Conservation (phyloP, 1,139 yeast genomes). For the Pneumocystis jirovecii region DNA sequence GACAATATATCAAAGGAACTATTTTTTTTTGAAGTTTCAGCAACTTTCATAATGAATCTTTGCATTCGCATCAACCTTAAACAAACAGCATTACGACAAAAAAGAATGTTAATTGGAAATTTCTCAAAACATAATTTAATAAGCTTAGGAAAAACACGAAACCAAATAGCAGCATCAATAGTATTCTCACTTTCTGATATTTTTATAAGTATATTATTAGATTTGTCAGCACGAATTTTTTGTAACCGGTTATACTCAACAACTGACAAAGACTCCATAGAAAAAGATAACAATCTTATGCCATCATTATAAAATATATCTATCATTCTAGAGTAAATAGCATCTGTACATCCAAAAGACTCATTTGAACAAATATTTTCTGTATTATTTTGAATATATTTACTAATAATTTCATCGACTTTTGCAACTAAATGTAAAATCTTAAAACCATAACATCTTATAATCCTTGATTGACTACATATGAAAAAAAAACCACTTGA, state of each 20-base stretch:
- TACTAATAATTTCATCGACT: conserved; percentile 68
- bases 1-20: conserved; percentile 15
- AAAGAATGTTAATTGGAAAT: conserved; percentile 88
- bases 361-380: background rate
- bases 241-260: conserved; percentile 67
- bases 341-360: background rate
- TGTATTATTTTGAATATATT: conserved; percentile 15
- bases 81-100: conserved; percentile 86
- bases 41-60: conserved; percentile 49
- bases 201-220: conserved; percentile 44
- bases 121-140: conserved; percentile 57
- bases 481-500: conserved; percentile 88
- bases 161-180: conserved; percentile 91
- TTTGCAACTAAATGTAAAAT: conserved; percentile 63
- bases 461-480: conserved; percentile 69
- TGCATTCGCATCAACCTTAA: conserved; percentile 80
- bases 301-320: conserved; percentile 20
- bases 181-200: conserved; percentile 88
- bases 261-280: conserved; percentile 45
- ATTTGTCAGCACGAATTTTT: conserved; percentile 44
- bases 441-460: conserved; percentile 60
- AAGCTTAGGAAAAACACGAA: conserved; percentile 66
- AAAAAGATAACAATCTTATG: conserved; percentile 33
- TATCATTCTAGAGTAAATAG: conserved; percentile 8
- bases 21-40: conserved; percentile 16